A percentile compares a stretch with the other conserved stretches of the same genome.
phyloP scores from a whole-genome alignment of 768 basidiomycete species.

The Russula compacta region DNA sequence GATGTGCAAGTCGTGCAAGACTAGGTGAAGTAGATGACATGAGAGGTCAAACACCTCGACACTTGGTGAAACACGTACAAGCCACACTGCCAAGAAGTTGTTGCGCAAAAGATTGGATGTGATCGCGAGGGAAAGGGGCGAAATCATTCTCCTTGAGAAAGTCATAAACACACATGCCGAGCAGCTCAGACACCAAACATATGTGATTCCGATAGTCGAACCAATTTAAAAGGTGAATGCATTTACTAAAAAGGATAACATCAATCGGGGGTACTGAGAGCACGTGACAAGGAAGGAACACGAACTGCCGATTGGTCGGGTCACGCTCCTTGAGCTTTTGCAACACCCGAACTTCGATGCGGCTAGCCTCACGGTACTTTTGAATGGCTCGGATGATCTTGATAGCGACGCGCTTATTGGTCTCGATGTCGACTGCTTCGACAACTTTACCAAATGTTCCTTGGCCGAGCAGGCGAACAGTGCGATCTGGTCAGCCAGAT shows the following conservation, averaged over 20 bases:
- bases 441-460: conserved; percentile 99
- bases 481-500: conserved; percentile 60
- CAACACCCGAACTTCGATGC: conserved; percentile 94
- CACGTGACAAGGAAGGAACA: conserved; percentile 21
- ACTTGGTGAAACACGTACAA: conserved; percentile 49
- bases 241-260: conserved; percentile 57
- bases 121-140: conserved; percentile 89
- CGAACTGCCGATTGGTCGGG: conserved; percentile 81
- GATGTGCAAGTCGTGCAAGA: conserved; percentile 82
- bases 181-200: conserved; percentile 89
- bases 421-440: conserved; percentile 76
- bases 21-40: conserved; percentile 34
- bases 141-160: conserved; percentile 98
- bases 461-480: conserved; percentile 84
- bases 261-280: conserved; percentile 17
- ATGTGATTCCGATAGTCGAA: conserved; percentile 98
- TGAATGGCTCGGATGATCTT: conserved; percentile 98
- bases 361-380: conserved; percentile 97
- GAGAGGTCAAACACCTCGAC: conserved; percentile 14
- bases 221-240: conserved; percentile 89
- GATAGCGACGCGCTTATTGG: conserved; percentile 78
- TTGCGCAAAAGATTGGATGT: conserved; percentile 92
- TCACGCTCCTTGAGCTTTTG: conserved; percentile 86
- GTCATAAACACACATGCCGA: conserved; percentile 97
- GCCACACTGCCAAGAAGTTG: conserved; percentile 89